These are phyloP conservation scores for apple (Malus domestica) DNA, from an alignment of 306 rosid genomes.

Conservation along the genomic window DNA sequence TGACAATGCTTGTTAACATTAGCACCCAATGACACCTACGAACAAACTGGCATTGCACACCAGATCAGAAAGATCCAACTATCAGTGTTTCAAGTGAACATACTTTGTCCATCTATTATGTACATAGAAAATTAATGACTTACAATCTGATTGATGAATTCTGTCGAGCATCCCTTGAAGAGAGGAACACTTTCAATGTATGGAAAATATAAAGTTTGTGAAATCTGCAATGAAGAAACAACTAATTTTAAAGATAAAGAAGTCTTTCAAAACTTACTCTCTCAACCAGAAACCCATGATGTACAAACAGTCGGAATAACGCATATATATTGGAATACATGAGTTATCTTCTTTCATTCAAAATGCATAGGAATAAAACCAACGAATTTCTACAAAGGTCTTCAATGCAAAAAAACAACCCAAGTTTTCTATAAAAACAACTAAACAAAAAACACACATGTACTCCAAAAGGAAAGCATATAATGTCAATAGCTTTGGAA, in stretches of 20 bases:
- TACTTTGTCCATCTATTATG: background rate
- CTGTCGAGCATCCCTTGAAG: slow-evolving; percentile 70
- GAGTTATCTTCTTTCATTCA: background rate
- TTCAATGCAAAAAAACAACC: background rate
- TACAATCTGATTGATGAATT: slow-evolving; percentile 93
- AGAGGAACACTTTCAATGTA: slow-evolving; percentile 52
- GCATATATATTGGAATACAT: background rate
- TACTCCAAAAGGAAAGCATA: background rate
- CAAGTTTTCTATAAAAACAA: too few relatives aligned
- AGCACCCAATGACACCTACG: background rate
- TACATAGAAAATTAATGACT: slow-evolving; percentile 13
- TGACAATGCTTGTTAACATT: background rate
- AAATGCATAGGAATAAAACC: background rate
- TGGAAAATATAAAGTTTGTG: slow-evolving; percentile 68
- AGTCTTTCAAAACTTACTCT: background rate
- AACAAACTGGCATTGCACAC: background rate
- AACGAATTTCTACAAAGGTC: background rate
- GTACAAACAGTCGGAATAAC: background rate
- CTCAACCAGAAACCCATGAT: background rate
- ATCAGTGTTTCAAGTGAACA: background rate
- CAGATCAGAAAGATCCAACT: background rate
- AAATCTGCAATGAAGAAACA: slow-evolving; percentile 50
- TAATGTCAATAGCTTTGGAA: background rate
- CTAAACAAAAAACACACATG: background rate
- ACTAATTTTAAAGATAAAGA: background rate